Percentiles rank a stretch among this genome's conserved stretches.
Evolutionary conservation across 495 filamentous ascomycete species (phyloP).

Genomic region (Penicillium mononematosum): DNA sequence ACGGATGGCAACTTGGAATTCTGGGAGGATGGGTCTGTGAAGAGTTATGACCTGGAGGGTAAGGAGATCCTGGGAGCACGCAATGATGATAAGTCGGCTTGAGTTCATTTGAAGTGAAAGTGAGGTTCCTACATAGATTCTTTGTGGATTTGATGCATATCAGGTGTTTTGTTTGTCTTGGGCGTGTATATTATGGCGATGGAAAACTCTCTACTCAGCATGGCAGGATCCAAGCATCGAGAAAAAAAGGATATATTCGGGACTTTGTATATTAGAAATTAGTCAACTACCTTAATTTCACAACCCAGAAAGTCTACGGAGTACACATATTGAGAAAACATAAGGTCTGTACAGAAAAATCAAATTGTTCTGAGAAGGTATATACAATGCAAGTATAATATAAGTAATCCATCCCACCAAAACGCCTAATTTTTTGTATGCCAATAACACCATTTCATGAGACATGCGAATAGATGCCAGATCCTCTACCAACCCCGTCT

Average conservation of each 20-base stretch:
- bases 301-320: background rate
- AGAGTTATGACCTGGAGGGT: conserved; percentile 21
- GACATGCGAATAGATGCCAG: conserved; percentile 16
- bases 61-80: conserved; percentile 5
- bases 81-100: conserved; percentile 6
- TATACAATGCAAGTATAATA: conserved; percentile 10
- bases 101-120: background rate
- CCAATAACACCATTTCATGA: conserved; percentile 27
- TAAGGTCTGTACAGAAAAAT: conserved; percentile 18
- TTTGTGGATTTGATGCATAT: conserved; percentile 6
- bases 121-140: background rate
- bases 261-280: conserved; percentile 3
- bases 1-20: conserved; percentile 63
- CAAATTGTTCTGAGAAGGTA: conserved; percentile 19
- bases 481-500: conserved; percentile 63
- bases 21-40: conserved; percentile 61
- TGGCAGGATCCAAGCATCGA: conserved; percentile 31
- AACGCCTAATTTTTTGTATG: conserved; percentile 34
- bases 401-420: conserved; percentile 9
- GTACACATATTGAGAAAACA: background rate
- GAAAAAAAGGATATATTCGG: conserved; percentile 10
- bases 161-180: conserved; percentile 1
- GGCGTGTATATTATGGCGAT: conserved; percentile 15
- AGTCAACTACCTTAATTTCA: background rate
- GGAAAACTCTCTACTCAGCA: conserved; percentile 27